Percentiles rank a stretch among this genome's conserved stretches.
These are phyloP conservation scores for Dothidotthia symphoricarpi DNA, from an alignment of 2,329 filamentous ascomycete species.

Conservation along the genomic window DNA sequence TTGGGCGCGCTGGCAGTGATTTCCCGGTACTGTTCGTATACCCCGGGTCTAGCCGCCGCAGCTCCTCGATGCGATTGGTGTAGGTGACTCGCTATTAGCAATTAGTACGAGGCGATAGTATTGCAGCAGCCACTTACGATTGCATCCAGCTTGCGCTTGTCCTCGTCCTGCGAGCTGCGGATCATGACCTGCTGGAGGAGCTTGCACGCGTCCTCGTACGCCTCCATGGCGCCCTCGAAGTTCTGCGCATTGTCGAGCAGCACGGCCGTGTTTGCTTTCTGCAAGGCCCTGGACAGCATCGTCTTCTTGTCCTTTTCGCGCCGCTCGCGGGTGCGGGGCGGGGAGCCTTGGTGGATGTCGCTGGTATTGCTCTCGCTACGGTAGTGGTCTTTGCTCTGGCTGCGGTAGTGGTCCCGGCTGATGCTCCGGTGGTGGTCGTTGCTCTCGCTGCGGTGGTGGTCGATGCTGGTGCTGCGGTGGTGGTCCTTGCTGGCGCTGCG, in stretches of 20 bases:
- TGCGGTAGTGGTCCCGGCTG: conserved; percentile 20
- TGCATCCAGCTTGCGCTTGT: conserved; percentile 84
- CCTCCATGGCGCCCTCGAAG: conserved; percentile 84
- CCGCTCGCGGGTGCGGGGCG: conserved; percentile 44
- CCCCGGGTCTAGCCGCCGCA: conserved; percentile 67
- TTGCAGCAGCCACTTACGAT: conserved; percentile 64
- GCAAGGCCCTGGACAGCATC: conserved; percentile 92
- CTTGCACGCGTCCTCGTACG: conserved; percentile 87
- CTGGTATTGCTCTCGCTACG: conserved; percentile 36
- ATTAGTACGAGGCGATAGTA: conserved; percentile 10
- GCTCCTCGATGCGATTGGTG: conserved; percentile 81
- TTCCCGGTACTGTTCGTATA: conserved; percentile 60
- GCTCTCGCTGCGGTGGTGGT: conserved; percentile 16
- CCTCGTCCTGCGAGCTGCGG: conserved; percentile 79
- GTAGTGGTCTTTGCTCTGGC: conserved; percentile 27
- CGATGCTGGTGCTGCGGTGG: conserved; percentile 13
- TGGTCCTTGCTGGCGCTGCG: conserved; percentile 18
- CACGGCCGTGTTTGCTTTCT: conserved; percentile 94
- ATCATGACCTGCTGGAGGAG: conserved; percentile 84
- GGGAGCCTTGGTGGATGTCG: conserved; percentile 32
- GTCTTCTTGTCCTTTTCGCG: conserved; percentile 68
- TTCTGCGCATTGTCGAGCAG: conserved; percentile 95
- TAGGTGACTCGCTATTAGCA: conserved; percentile 74
- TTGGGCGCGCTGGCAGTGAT: conserved; percentile 69
- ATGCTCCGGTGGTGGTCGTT: conserved; percentile 15